A percentile compares a stretch with the other conserved stretches of the same genome.
Conservation (phyloP, 1,284 basidiomycete genomes). For the Trametes versicolor region DNA sequence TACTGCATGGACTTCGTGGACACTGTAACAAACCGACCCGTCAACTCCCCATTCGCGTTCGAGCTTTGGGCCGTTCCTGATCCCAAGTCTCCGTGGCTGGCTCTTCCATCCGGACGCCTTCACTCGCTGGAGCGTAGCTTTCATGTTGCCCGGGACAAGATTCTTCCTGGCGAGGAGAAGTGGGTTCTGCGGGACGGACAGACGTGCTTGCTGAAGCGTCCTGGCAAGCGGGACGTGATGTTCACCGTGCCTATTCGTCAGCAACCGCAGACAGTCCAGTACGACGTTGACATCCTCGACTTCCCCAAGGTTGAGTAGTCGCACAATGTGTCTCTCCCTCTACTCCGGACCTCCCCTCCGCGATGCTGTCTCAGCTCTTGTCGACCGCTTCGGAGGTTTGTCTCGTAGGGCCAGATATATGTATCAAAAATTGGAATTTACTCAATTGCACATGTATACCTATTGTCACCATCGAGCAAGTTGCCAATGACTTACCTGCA, state of each 20-base stretch:
- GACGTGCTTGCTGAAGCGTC: slow-evolving; percentile 15
- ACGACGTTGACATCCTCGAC: slow-evolving; percentile 12
- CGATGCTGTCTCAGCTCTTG: too few relatives aligned
- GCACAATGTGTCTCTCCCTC: too few relatives aligned
- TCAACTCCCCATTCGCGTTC: slow-evolving; percentile 20
- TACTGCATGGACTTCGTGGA: slow-evolving; percentile 21
- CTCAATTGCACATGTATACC: too few relatives aligned
- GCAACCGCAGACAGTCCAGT: not conserved
- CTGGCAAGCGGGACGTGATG: slow-evolving; percentile 6
- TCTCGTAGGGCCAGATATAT: too few relatives aligned
- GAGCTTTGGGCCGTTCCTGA: slow-evolving; percentile 11
- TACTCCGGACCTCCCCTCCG: too few relatives aligned
- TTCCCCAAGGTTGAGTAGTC: slow-evolving; percentile 9
- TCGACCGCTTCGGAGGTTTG: too few relatives aligned
- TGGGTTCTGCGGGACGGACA: slow-evolving; percentile 15
- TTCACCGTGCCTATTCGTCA: slow-evolving; percentile 14
- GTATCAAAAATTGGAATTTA: too few relatives aligned
- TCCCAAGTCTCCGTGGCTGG: slow-evolving; percentile 3
- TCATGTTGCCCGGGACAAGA: slow-evolving; percentile 8
- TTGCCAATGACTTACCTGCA: too few relatives aligned
- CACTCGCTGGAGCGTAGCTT: slow-evolving; percentile 3
- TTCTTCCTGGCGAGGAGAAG: slow-evolving; percentile 19
- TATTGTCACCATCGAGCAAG: too few relatives aligned
- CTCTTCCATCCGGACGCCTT: slow-evolving; percentile 1
- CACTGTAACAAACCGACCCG: not conserved